These are phyloP conservation scores for Aureobasidium melanogenum DNA, from an alignment of 2,329 filamentous ascomycete species.

Conservation along the genomic window DNA sequence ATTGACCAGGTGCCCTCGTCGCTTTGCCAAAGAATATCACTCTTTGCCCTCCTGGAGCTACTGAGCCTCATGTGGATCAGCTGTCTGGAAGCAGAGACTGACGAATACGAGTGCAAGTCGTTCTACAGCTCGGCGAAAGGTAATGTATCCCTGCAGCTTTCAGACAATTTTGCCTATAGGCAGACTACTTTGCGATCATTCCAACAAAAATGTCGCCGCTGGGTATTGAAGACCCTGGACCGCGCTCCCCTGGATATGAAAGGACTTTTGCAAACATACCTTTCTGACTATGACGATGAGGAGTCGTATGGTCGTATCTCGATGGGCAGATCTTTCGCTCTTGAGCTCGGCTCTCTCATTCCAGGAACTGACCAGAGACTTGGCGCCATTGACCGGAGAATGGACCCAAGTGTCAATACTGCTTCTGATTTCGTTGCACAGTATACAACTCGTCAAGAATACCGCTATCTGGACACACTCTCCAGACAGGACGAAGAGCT, in stretches of 20 bases:
- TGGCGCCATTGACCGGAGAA: constrained; percentile 67
- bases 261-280: constrained; percentile 87
- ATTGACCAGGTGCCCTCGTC: constrained; percentile 78
- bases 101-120: constrained; percentile 82
- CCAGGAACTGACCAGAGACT: constrained; percentile 80
- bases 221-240: constrained; percentile 73
- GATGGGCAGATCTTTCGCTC: constrained; percentile 83
- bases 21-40: constrained; percentile 77
- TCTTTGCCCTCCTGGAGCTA: constrained; percentile 88
- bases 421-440: constrained; percentile 95
- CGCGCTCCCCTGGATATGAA: constrained; percentile 90
- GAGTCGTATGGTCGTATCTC: constrained; percentile 86
- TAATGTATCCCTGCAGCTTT: constrained; percentile 77
- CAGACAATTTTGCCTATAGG: constrained; percentile 81
- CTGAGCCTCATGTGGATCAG: constrained; percentile 91
- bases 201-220: constrained; percentile 65
- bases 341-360: constrained; percentile 83
- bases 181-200: constrained; percentile 70
- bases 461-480: constrained; percentile 73
- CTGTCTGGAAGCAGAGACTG: constrained; percentile 87
- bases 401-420: constrained; percentile 71
- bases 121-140: constrained; percentile 69
- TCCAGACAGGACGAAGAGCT: constrained; percentile 58
- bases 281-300: constrained; percentile 85
- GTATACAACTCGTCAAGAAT: constrained; percentile 94